Conservation (phyloP, 1,284 basidiomycete species). For the Neonothopanus nambi region DNA sequence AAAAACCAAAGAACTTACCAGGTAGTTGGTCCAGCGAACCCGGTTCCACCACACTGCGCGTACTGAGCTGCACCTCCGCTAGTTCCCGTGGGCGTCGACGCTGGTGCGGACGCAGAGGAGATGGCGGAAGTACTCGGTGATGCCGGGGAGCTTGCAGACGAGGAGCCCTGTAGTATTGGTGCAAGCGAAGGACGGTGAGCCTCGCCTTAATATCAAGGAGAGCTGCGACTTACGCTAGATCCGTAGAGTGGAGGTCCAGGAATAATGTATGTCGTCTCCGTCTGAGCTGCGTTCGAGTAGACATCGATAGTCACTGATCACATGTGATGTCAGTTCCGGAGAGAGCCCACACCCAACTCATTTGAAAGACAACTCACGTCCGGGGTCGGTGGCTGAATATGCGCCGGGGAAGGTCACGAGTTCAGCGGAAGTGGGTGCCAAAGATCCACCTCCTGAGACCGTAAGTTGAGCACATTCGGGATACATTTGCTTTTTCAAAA, state of each 20-base stretch:
- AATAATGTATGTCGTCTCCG: constrained; percentile 40
- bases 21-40: constrained; percentile 38
- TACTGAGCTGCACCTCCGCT: constrained; percentile 33
- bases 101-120: constrained; percentile 17
- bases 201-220: neutral
- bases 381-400: constrained; percentile 47
- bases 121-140: constrained; percentile 14
- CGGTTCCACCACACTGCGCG: constrained; percentile 43
- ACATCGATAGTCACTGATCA: constrained; percentile 39
- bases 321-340: constrained; percentile 18
- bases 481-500: constrained; percentile 46
- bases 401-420: constrained; percentile 53
- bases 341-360: neutral
- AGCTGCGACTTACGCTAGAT: neutral
- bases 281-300: constrained; percentile 42
- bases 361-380: constrained; percentile 28
- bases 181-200: constrained; percentile 12
- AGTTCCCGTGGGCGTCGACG: constrained; percentile 27
- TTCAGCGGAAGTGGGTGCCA: constrained; percentile 42
- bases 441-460: constrained; percentile 47
- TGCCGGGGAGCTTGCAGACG: constrained; percentile 13
- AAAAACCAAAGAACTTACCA: constrained; percentile 30
- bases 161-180: neutral
- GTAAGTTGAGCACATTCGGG: constrained; percentile 57
- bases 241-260: constrained; percentile 42